A percentile compares a stretch with the other conserved stretches of the same genome.
phyloP scores from a whole-genome alignment of 2,329 filamentous ascomycete genomes.

The Claviceps pusilla region DNA sequence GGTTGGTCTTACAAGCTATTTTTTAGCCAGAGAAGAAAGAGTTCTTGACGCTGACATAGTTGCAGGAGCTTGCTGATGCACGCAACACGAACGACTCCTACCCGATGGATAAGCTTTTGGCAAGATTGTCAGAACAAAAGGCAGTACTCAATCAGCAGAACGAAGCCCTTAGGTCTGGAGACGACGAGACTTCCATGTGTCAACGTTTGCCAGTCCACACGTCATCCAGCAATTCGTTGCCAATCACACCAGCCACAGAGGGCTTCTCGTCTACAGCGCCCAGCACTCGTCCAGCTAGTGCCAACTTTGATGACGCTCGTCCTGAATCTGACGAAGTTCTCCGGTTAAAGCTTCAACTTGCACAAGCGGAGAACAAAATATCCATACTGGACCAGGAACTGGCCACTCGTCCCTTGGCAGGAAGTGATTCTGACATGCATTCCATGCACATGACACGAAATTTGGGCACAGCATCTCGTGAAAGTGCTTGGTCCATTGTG shows the following conservation, averaged over 20 bases:
- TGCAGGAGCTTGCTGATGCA: constrained; percentile 21
- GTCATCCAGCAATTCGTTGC: constrained; percentile 42
- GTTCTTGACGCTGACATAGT: constrained; percentile 4
- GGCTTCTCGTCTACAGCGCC: constrained; percentile 32
- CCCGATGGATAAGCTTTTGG: constrained; percentile 57
- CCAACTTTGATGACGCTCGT: constrained; percentile 27
- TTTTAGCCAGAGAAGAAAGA: neutral
- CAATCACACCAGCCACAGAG: constrained; percentile 47
- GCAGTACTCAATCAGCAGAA: constrained; percentile 43
- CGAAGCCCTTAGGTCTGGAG: constrained; percentile 30
- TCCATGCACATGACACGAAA: constrained; percentile 10
- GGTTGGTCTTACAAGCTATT: constrained; percentile 21
- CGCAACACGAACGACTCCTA: constrained; percentile 25
- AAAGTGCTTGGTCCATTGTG: constrained; percentile 35
- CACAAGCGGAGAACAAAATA: constrained; percentile 55
- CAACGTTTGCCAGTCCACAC: constrained; percentile 28
- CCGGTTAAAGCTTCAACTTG: constrained; percentile 56
- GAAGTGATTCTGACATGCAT: constrained; percentile 26
- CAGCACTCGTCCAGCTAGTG: constrained; percentile 38
- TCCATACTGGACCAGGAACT: constrained; percentile 58
- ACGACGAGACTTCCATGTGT: constrained; percentile 19
- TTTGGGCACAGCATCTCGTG: constrained; percentile 16
- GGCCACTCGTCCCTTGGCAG: constrained; percentile 43
- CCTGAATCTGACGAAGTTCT: constrained; percentile 42
- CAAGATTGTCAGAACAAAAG: constrained; percentile 60